Evolutionary conservation across 1,284 basidiomycete species (phyloP), one percentile per base, ranked within the genome.

Genomic region (Neonothopanus nambi): DNA sequence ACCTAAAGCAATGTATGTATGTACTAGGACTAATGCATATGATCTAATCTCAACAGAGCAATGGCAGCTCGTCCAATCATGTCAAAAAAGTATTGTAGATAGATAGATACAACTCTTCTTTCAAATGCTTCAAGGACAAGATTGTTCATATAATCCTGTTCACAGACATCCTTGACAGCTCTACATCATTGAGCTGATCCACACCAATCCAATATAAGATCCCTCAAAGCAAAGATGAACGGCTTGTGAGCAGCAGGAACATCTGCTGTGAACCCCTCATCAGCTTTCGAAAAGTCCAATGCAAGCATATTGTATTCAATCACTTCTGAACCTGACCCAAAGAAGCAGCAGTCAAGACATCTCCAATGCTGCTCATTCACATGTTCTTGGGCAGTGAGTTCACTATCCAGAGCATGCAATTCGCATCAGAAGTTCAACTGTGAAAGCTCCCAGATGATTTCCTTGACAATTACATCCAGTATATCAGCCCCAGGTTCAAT

Each of bases 11-110:
- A n/a, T n/a, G n/a, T n/a, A n/a, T n/a, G n/a, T n/a, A n/a, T n/a
- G n/a, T n/a, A n/a, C n/a, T n/a, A n/a, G n/a, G n/a, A n/a, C n/a
- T n/a, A n/a, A n/a, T n/a, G n/a, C n/a, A n/a, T n/a, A n/a, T n/a
- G n/a, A n/a, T n/a, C n/a, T n/a, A n/a, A n/a, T n/a, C n/a, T n/a
- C n/a, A n/a, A n/a, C n/a, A 24, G 40, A 5, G 40, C 26, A 6
- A 42, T 21, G 4, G 40, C 40, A 11, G 40, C 40, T 6, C 20
- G 40, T 17, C 40, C 40, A 21, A 42, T 23, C 17, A 17, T 21
- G 26, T 42, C 40, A 21, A 42, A 42, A 42, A 42, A 42, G 40
- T 42, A 42, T 21, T 42, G 40, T 21, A 42, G 5, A 21, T 42
- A 42, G 11, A 7, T 15, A 21, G 4, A 5, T 12, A 42, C 18